These are phyloP conservation scores for Rossbeevera mucosa DNA, from an alignment of 768 basidiomycete genomes.

Conservation along the genomic window DNA sequence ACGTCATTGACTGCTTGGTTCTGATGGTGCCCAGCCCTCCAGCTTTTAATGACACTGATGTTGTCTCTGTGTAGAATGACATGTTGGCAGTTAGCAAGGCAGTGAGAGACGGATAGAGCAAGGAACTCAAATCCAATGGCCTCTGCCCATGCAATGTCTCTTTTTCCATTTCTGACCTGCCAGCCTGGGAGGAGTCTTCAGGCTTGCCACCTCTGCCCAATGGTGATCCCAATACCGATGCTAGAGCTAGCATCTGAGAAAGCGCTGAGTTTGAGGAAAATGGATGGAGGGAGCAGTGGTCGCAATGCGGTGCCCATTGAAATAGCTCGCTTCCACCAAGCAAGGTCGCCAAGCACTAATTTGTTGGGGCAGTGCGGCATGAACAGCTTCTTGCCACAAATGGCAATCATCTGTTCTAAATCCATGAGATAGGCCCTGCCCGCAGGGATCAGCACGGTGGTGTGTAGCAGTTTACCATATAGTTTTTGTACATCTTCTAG, in stretches of 20 bases:
- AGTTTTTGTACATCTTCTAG: too few relatives aligned
- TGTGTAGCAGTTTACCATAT: too few relatives aligned
- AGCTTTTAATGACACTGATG: background rate
- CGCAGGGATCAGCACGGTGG: too few relatives aligned
- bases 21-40: background rate
- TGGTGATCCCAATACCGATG: background rate
- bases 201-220: background rate
- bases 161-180: background rate
- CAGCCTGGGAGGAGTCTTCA: constrained; percentile 13
- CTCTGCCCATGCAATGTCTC: constrained; percentile 23
- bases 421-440: too few relatives aligned
- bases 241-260: too few relatives aligned
- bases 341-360: background rate
- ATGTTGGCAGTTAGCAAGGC: too few relatives aligned
- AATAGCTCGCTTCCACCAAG: background rate
- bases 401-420: background rate
- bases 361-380: background rate
- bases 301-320: too few relatives aligned
- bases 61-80: too few relatives aligned
- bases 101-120: too few relatives aligned
- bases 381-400: background rate
- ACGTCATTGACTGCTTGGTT: background rate
- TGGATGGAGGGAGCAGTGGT: too few relatives aligned
- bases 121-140: constrained; percentile 11
- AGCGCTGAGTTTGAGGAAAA: background rate